phyloP scores from a whole-genome alignment of 345 rosid species.

The Mercurialis annua region DNA sequence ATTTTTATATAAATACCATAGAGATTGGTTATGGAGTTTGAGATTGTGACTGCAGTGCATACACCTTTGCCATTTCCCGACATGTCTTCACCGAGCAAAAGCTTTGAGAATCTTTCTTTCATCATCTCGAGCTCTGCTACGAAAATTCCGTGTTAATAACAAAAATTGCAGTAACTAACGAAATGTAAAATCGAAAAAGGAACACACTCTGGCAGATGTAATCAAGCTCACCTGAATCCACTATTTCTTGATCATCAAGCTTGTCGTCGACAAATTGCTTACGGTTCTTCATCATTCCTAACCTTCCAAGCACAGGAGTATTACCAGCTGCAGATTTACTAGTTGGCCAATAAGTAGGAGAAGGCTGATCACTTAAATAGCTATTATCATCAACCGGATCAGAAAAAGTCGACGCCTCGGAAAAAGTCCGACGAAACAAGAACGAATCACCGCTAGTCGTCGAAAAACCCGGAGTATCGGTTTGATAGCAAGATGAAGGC shows the following conservation, averaged over 20 bases:
- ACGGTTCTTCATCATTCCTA: conserved; percentile 37
- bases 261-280: conserved; percentile 28
- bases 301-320: conserved; percentile 22
- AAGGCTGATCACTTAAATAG: conserved; percentile 54
- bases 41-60: conserved; percentile 82
- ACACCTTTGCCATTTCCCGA: conserved; percentile 96
- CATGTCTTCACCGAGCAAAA: conserved; percentile 95
- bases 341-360: conserved; percentile 54
- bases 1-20: conserved; percentile 51
- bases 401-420: conserved; percentile 63
- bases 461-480: conserved; percentile 58
- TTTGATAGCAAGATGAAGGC: conserved; percentile 48
- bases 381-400: conserved; percentile 56
- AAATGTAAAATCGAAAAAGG: background rate
- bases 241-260: conserved; percentile 44
- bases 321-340: conserved; percentile 30
- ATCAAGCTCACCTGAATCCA: conserved; percentile 47
- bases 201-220: background rate
- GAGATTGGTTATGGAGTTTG: conserved; percentile 88
- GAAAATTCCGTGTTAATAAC: background rate
- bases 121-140: conserved; percentile 68
- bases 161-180: background rate
- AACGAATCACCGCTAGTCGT: conserved; percentile 55
- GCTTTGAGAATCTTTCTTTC: conserved; percentile 92
- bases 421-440: conserved; percentile 48